Base-by-base conservation (phyloP, 345 rosid species). In the Angophora floribunda region DNA sequence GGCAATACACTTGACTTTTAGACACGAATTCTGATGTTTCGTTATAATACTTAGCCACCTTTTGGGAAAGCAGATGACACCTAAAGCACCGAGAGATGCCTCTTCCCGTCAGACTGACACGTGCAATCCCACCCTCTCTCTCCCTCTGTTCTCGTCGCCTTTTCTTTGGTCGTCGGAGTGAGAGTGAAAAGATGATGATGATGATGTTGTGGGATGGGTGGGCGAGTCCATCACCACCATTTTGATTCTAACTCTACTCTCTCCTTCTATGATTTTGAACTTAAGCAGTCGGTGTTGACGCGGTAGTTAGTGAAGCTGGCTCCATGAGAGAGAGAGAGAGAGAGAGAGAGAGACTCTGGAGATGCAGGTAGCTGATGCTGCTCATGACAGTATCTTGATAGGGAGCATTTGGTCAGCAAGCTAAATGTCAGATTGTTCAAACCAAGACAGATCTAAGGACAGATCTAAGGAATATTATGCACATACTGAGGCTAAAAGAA, bases 181-280 rank as follows among this genome's bases (percentile, higher is more conserved):
- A 17, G 32, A 24, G 82, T 32, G 84, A 24, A 30, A 78, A 47
- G 47, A 88, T 19, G 55, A 16, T 51, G 87, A 87, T 51, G 88
- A 78, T 51, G 88, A 41, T 70, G 59, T 41, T 44, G 8, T 10
- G 78, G 51, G 91, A 21, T 95, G 98, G 99, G 96, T 95, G 86
- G 96, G 95, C 85, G 99, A 95, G 90, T 96, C 99, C 92, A 94
- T 95, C 87, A 95, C 96, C 36, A 94, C 98, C 94, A 95, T 97
- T 89, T 51, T 94, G 32, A 92, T 95, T 19, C 98, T 97, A 90
- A 92, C 85, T 63, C 63, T 12, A 59, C 4, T 85, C 44, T 22
- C 36, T 30, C 22, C 44, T 21, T 53, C n/a, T 32, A 21, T 53
- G 32, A 17, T 32, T 8, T 26, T 15, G 11, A 14, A 28, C 26